Evolutionary conservation across 768 basidiomycete genomes (phyloP).

Genomic region (Serendipita sp.): DNA sequence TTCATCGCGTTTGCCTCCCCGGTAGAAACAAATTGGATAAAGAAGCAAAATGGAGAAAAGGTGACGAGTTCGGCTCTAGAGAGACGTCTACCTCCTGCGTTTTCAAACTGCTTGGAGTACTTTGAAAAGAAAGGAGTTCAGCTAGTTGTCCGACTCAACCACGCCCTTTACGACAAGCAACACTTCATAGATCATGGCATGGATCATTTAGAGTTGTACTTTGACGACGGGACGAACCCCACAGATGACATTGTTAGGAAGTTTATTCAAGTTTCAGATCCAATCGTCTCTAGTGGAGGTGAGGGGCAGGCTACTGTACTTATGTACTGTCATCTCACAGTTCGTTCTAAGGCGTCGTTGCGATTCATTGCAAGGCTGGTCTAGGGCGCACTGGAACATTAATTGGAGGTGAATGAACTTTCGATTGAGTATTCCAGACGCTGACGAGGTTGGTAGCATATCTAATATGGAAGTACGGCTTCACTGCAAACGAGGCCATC

Average conservation of each 20-base stretch:
- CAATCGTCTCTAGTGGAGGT: conserved; percentile 57
- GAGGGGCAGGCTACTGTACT: conserved; percentile 60
- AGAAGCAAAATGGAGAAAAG: conserved; percentile 32
- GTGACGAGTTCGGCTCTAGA: conserved; percentile 48
- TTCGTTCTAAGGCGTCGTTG: conserved; percentile 13
- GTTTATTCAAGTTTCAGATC: conserved; percentile 77
- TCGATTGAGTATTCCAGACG: not conserved
- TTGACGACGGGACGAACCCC: conserved; percentile 96
- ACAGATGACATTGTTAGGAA: conserved; percentile 85
- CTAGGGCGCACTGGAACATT: conserved; percentile 91
- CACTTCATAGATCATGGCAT: conserved; percentile 75
- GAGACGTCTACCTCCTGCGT: conserved; percentile 61
- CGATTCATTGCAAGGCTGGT: conserved; percentile 78
- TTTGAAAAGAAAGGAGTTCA: conserved; percentile 79
- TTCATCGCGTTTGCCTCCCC: conserved; percentile 94
- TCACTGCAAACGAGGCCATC: conserved; percentile 89
- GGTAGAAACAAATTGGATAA: conserved; percentile 64
- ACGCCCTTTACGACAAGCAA: conserved; percentile 70
- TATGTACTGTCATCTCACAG: conserved; percentile 27
- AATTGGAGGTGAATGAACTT: conserved; percentile 40
- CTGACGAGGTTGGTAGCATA: conserved; percentile 38
- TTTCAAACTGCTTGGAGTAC: conserved; percentile 82
- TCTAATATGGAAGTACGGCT: conserved; percentile 96
- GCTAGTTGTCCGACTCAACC: conserved; percentile 86
- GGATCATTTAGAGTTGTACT: conserved; percentile 83